phyloP scores from a whole-genome alignment of 805 yeast species.

The Teunomyces barrocoloradensis region DNA sequence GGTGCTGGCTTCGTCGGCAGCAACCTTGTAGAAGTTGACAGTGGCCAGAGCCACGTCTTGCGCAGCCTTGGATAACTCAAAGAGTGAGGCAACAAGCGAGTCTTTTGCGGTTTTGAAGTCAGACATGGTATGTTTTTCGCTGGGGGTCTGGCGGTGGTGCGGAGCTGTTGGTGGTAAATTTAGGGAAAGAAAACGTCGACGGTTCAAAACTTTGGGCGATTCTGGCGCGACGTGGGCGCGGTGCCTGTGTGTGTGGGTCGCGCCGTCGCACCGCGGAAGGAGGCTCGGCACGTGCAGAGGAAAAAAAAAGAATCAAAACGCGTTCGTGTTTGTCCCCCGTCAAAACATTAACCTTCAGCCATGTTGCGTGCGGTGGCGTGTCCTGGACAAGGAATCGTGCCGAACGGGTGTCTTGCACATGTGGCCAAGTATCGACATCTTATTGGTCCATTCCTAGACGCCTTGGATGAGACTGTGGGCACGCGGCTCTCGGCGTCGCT shows the following conservation, averaged over 20 bases:
- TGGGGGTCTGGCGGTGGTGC: constrained; percentile 4
- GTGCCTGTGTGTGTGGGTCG: no score
- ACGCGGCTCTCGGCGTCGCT: constrained; percentile 19
- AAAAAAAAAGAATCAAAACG: not conserved
- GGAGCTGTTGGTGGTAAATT: constrained; percentile 6
- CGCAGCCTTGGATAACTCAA: constrained; percentile 84
- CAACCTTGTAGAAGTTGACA: constrained; percentile 66
- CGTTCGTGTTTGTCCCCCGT: no score
- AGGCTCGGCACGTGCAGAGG: not conserved
- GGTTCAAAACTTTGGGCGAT: constrained; percentile 1
- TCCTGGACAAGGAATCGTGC: constrained; percentile 36
- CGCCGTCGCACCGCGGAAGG: no score
- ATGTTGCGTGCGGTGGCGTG: constrained; percentile 25
- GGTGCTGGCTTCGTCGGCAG: constrained; percentile 45
- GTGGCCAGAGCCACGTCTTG: constrained; percentile 79
- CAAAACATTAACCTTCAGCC: not conserved
- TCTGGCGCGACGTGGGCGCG: constrained; percentile 1
- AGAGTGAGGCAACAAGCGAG: constrained; percentile 68
- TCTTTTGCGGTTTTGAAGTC: constrained; percentile 21
- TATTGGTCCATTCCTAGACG: constrained; percentile 12
- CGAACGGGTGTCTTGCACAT: constrained; percentile 20
- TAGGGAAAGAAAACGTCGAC: constrained; percentile 5
- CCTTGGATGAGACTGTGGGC: constrained; percentile 21
- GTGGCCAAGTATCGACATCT: constrained; percentile 10
- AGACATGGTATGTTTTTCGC: constrained; percentile 10